Evolutionary conservation across 805 yeast genomes (phyloP), one percentile per base, ranked within the genome.

Genomic region (Yarrowia sp.): DNA sequence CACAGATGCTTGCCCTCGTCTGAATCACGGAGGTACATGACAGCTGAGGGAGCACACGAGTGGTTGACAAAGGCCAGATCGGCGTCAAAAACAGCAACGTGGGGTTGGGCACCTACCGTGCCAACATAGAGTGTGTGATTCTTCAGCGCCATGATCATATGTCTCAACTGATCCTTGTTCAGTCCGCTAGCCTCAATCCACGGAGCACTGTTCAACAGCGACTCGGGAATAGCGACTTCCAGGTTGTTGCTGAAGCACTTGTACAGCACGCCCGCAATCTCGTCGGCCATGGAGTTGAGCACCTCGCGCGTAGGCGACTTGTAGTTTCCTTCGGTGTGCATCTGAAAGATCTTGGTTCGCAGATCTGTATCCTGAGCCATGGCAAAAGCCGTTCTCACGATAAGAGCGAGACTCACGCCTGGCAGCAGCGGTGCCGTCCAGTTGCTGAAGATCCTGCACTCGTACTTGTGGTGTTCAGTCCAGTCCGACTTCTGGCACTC

Each of bases 241-340:
- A 24, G 7, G 13, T 33, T 24, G 32, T 51, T 25, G 13, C 32
- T 22, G 18, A 51, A 35, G 13, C 29, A 51, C 9, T n/a, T 22
- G 24, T 33, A 33, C 22, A 51, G 42, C 16, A 6, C 13, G 1
- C 13, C 58, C 1, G 58, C 58, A 16, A 51, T 51, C 18, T 51
- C 22, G 24, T 51, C 58, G 4, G 58, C 58, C 56, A 47, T 47
- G 14, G 27, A 1, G 7, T 16, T 16, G 16, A 47, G 8, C 3
- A 18, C 39, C 6, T 32, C 56, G 10, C 21, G 56, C 2, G 56
- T 32, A 14, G 56, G 56, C n/a, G 56, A 47, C 16, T 32, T 47
- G 58, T 51, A 51, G 42, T 51, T 51, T 5, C 58, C 58, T 8
- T 51, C 58, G 12, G 42, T 51, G 24, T 51, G 58, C 58, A 51